A percentile compares a stretch with the other conserved stretches of the same genome.
Conservation (phyloP, 2,329 filamentous ascomycete genomes). For the Aurifilum marmelostoma region DNA sequence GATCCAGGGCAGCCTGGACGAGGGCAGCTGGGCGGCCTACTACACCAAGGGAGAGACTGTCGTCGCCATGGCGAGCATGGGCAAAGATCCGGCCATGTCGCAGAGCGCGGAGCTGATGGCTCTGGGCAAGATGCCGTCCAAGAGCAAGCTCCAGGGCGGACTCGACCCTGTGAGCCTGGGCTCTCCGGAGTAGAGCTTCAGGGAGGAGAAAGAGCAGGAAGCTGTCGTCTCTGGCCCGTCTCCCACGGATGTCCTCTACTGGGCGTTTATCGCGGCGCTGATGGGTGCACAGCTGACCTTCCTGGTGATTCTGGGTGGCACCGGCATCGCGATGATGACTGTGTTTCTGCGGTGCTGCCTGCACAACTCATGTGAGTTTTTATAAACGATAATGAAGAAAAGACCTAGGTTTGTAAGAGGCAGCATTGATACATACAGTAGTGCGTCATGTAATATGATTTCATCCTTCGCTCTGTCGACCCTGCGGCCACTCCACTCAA, state of each 20-base stretch:
- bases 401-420: background rate
- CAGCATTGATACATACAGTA: constrained; percentile 9
- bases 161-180: constrained; percentile 53
- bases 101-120: constrained; percentile 87
- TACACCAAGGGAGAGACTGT: constrained; percentile 86
- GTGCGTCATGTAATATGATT: constrained; percentile 2
- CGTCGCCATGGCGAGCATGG: constrained; percentile 90
- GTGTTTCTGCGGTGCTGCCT: constrained; percentile 11
- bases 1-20: constrained; percentile 73
- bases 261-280: constrained; percentile 13
- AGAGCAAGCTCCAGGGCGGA: constrained; percentile 73
- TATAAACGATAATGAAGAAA: background rate
- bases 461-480: background rate
- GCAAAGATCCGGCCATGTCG: constrained; percentile 81
- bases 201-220: background rate
- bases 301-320: background rate
- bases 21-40: constrained; percentile 85
- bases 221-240: constrained; percentile 2
- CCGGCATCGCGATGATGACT: constrained; percentile 11
- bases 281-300: constrained; percentile 6
- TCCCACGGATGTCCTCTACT: background rate
- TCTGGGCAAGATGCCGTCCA: constrained; percentile 77
- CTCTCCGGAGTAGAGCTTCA: constrained; percentile 37
- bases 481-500: too few relatives aligned
- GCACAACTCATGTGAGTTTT: constrained; percentile 5